These are phyloP conservation scores for Hyaloscypha variabilis DNA, from an alignment of 495 filamentous ascomycete genomes.

Conservation along the genomic window DNA sequence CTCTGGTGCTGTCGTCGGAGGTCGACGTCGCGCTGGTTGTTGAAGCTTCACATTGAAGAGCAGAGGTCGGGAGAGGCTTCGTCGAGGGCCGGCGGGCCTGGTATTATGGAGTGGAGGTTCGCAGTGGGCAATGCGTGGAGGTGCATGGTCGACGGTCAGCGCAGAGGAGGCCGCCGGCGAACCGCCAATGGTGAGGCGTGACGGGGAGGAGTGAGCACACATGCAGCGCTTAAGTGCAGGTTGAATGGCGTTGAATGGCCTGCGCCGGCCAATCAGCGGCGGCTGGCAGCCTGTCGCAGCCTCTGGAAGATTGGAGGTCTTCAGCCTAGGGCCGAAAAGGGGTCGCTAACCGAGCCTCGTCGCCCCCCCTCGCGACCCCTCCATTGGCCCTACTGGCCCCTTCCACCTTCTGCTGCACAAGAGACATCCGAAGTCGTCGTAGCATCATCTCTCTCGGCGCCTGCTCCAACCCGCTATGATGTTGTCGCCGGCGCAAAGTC, in stretches of 20 bases:
- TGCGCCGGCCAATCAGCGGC: conserved; percentile 6
- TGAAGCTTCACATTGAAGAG: conserved; percentile 29
- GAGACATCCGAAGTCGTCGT: background rate
- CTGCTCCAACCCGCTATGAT: background rate
- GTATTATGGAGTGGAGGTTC: conserved; percentile 12
- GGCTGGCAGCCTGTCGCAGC: too few species aligned
- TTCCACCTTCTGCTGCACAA: background rate
- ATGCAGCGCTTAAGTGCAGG: conserved; percentile 18
- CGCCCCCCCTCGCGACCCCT: too few species aligned
- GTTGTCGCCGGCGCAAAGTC: background rate
- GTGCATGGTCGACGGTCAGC: conserved; percentile 1
- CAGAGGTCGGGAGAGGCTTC: conserved; percentile 6
- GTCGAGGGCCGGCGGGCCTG: conserved; percentile 7
- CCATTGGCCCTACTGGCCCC: background rate
- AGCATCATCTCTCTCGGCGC: background rate
- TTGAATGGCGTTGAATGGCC: background rate
- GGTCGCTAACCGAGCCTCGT: background rate
- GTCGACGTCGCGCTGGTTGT: conserved; percentile 20
- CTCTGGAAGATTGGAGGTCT: background rate
- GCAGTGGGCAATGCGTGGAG: too few species aligned
- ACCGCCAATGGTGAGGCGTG: conserved; percentile 18
- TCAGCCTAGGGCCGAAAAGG: background rate
- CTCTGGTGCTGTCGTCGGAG: conserved; percentile 3
- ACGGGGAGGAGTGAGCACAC: background rate
- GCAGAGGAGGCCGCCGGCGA: background rate